Percentiles rank a stretch among this genome's conserved stretches.
Evolutionary conservation across 768 basidiomycete species (phyloP).

Genomic region (Amanita jacksonii): DNA sequence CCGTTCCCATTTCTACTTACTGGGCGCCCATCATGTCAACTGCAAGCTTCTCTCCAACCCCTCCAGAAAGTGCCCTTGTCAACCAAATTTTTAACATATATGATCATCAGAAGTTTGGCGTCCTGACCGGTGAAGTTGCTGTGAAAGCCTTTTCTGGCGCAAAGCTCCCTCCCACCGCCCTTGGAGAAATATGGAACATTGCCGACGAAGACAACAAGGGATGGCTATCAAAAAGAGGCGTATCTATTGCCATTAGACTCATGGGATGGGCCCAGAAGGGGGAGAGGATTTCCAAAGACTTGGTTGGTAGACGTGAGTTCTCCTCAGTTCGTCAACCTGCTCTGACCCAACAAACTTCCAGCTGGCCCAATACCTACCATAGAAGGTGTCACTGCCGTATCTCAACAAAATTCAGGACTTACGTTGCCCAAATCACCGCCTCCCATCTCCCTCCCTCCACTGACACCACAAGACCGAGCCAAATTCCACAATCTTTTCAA

Average conservation of each 20-base stretch:
- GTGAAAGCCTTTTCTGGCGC: conserved; percentile 81
- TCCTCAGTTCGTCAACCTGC: conserved; percentile 11
- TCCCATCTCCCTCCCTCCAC: conserved; percentile 47
- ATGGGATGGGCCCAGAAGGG: conserved; percentile 92
- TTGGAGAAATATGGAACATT: conserved; percentile 91
- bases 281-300: conserved; percentile 51
- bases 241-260: conserved; percentile 80
- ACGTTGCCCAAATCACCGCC: conserved; percentile 58
- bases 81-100: conserved; percentile 63
- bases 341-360: conserved; percentile 22
- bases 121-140: conserved; percentile 86
- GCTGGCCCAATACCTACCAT: conserved; percentile 82
- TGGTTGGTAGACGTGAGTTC: conserved; percentile 63
- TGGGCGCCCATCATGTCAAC: conserved; percentile 31
- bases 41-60: conserved; percentile 33
- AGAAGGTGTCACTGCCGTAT: conserved; percentile 51
- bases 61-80: conserved; percentile 49
- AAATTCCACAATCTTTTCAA: conserved; percentile 81
- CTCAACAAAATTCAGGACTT: conserved; percentile 50
- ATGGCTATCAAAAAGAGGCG: conserved; percentile 80
- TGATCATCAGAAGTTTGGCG: conserved; percentile 73
- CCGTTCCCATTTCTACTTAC: conserved; percentile 3
- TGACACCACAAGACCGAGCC: conserved; percentile 71
- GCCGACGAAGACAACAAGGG: conserved; percentile 94
- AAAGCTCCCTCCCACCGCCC: conserved; percentile 61